Conservation (phyloP, 2,329 filamentous ascomycete genomes). For the Fusarium sp. region DNA sequence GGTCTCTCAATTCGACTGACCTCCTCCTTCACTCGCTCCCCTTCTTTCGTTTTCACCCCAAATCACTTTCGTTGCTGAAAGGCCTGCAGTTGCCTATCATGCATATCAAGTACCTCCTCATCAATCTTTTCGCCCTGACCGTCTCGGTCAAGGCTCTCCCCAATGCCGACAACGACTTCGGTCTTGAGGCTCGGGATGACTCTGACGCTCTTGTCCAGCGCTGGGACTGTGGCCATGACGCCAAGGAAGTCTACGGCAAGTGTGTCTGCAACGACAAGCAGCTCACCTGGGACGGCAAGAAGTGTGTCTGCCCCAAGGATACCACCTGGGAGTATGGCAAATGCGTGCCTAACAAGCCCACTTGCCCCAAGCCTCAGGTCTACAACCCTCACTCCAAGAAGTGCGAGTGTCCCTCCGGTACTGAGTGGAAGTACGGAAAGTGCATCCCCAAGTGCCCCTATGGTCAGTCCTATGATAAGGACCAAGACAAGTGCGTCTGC, state of each 20-base stretch:
- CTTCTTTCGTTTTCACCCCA: conserved; percentile 1
- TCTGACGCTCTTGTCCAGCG: conserved; percentile 9
- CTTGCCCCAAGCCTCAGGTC: background rate
- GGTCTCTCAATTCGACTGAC: conserved; percentile 19
- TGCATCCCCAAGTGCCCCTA: conserved; percentile 2
- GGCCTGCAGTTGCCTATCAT: conserved; percentile 31
- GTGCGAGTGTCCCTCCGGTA: conserved; percentile 10
- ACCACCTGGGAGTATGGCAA: conserved; percentile 6
- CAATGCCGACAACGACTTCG: conserved; percentile 21
- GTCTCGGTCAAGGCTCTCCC: conserved; percentile 35
- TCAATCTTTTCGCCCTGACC: conserved; percentile 32
- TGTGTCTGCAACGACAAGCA: conserved; percentile 16
- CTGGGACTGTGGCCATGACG: conserved; percentile 17
- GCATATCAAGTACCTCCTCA: conserved; percentile 33
- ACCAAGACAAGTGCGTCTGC: conserved; percentile 5
- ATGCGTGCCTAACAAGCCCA: conserved; percentile 1
- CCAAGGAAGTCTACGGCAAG: conserved; percentile 21
- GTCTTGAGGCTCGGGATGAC: conserved; percentile 29
- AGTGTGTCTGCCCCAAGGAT: conserved; percentile 16
- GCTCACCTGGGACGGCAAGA: background rate
- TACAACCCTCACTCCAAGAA: conserved; percentile 12
- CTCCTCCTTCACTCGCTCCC: conserved; percentile 19
- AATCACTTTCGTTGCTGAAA: conserved; percentile 24
- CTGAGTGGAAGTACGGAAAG: conserved; percentile 12
- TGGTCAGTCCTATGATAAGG: conserved; percentile 6